A percentile compares a stretch with the other conserved stretches of the same genome.
phyloP scores from a whole-genome alignment of 495 filamentous ascomycete genomes.

The Aspergillus bertholletiae region DNA sequence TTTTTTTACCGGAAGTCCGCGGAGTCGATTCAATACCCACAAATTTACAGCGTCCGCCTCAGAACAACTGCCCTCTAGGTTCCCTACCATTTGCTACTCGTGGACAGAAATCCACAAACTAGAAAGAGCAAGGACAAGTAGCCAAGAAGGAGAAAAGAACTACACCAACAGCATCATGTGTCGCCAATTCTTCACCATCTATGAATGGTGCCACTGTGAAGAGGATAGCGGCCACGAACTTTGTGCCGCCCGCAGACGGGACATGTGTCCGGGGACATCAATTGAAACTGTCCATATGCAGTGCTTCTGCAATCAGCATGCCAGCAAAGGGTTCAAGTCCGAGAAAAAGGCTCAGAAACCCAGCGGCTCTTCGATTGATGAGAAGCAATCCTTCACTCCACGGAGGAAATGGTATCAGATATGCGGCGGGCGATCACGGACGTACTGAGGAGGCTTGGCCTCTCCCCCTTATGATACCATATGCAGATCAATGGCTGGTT shows the following conservation, averaged over 20 bases:
- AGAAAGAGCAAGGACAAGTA: background rate
- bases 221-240: conserved; percentile 33
- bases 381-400: conserved; percentile 26
- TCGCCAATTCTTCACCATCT: conserved; percentile 40
- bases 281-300: conserved; percentile 44
- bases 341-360: conserved; percentile 31
- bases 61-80: background rate
- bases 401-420: conserved; percentile 37
- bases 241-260: conserved; percentile 27
- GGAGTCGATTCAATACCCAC: conserved; percentile 9
- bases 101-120: conserved; percentile 1
- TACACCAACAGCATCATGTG: conserved; percentile 31
- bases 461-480: background rate
- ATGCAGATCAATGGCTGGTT: background rate
- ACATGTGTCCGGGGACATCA: conserved; percentile 32
- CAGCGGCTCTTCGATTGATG: conserved; percentile 26
- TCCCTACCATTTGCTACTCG: background rate
- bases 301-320: conserved; percentile 42
- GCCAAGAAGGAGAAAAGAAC: background rate
- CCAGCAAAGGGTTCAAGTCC: conserved; percentile 34
- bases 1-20: conserved; percentile 16
- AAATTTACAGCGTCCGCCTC: background rate
- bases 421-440: conserved; percentile 24
- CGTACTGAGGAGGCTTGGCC: background rate
- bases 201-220: conserved; percentile 46